Evolutionary conservation across 169 alveolate species (phyloP).

Genomic region (Cryptosporidium sp.): DNA sequence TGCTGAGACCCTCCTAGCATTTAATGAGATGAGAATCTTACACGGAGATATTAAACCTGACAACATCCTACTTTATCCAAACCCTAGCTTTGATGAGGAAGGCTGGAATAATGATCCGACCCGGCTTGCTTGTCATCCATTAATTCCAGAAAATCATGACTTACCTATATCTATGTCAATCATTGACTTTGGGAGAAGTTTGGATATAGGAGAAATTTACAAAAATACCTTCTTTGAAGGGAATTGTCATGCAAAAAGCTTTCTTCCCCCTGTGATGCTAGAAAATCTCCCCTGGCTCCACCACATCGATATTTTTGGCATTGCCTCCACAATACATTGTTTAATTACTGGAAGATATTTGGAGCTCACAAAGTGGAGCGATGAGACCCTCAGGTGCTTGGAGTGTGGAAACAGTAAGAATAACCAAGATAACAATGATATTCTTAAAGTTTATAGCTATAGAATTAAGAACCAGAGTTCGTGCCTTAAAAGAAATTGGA

Average conservation of each 20-base stretch:
- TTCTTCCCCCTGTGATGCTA: constrained; percentile 64
- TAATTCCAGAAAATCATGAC: constrained; percentile 17
- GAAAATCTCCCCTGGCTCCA: constrained; percentile 69
- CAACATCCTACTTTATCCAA: constrained; percentile 63
- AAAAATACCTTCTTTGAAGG: constrained; percentile 64
- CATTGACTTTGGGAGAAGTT: constrained; percentile 70
- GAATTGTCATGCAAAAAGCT: constrained; percentile 57
- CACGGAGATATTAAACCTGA: constrained; percentile 75
- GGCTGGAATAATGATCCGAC: neutral
- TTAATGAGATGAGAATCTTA: constrained; percentile 52
- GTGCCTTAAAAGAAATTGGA: constrained; percentile 70
- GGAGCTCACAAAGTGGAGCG: constrained; percentile 67
- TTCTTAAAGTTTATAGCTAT: constrained; percentile 36
- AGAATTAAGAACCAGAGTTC: constrained; percentile 56
- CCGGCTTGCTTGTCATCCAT: constrained; percentile 12
- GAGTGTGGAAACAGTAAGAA: neutral
- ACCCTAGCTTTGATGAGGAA: constrained; percentile 15
- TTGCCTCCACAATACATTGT: constrained; percentile 60
- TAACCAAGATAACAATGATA: neutral
- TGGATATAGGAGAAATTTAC: constrained; percentile 66
- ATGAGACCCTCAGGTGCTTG: constrained; percentile 16
- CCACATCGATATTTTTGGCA: constrained; percentile 69
- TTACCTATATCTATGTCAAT: constrained; percentile 40
- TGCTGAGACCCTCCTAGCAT: constrained; percentile 27
- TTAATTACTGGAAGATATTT: constrained; percentile 68